A percentile compares a stretch with the other conserved stretches of the same genome.
phyloP scores from a whole-genome alignment of 2,329 filamentous ascomycete genomes.

The Corynespora cassiicola region DNA sequence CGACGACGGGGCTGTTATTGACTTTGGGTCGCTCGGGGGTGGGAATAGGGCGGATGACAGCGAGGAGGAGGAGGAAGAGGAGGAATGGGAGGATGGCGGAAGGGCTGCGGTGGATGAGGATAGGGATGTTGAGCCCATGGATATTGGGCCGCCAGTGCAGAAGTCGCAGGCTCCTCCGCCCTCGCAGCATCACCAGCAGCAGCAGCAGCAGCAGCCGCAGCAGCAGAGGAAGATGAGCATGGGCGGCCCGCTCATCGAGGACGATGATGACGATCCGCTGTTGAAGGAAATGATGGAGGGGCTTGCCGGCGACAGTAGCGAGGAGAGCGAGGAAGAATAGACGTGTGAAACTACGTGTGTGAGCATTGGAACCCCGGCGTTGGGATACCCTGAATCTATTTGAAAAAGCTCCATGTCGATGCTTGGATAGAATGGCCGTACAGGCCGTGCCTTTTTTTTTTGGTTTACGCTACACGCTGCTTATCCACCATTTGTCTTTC shows the following conservation, averaged over 20 bases:
- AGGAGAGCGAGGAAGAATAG: conserved; percentile 54
- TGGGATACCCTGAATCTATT: too few species aligned
- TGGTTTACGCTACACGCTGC: too few species aligned
- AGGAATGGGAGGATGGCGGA: conserved; percentile 29
- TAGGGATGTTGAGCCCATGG: conserved; percentile 39
- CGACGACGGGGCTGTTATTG: conserved; percentile 43
- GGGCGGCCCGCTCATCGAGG: conserved; percentile 21
- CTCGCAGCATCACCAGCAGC: conserved; percentile 15
- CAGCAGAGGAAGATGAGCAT: conserved; percentile 14
- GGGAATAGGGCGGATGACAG: conserved; percentile 36
- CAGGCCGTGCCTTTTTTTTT: too few species aligned
- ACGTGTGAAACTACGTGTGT: too few species aligned
- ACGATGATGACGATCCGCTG: conserved; percentile 49
- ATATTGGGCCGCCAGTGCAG: conserved; percentile 39
- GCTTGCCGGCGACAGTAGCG: conserved; percentile 44
- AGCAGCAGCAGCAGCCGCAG: conserved; percentile 13
- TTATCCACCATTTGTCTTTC: too few species aligned
- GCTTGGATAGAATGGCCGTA: too few species aligned
- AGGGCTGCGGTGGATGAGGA: conserved; percentile 37
- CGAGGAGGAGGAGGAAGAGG: conserved; percentile 24
- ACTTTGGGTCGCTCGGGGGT: conserved; percentile 40
- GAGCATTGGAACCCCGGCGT: neutral
- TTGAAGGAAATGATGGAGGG: conserved; percentile 53
- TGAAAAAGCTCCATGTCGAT: too few species aligned
- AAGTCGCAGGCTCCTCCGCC: conserved; percentile 1